phyloP scores from a whole-genome alignment of 2,329 filamentous ascomycete genomes.

The Pseudogymnoascus sp. region DNA sequence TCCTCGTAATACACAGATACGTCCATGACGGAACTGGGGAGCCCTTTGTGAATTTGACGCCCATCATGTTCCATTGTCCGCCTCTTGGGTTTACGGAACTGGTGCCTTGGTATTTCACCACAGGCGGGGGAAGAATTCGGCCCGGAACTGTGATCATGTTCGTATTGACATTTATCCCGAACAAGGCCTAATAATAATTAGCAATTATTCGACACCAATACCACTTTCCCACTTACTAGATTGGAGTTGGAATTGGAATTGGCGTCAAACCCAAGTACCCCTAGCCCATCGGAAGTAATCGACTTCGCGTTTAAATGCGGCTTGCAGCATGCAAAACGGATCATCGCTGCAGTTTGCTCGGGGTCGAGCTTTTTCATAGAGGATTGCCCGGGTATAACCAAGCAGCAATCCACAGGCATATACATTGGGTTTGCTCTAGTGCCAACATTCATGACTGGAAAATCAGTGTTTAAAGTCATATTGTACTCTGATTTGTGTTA shows the following conservation, averaged over 20 bases:
- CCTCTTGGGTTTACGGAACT: conserved; percentile 31
- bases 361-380: conserved; percentile 52
- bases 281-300: conserved; percentile 51
- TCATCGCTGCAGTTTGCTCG: conserved; percentile 61
- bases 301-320: conserved; percentile 61
- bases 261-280: conserved; percentile 50
- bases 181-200: conserved; percentile 36
- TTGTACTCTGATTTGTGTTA: conserved; percentile 14
- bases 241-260: conserved; percentile 32
- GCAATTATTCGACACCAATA: conserved; percentile 12
- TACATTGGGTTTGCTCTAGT: conserved; percentile 50
- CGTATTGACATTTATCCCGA: conserved; percentile 56
- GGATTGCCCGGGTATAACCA: conserved; percentile 57
- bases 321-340: conserved; percentile 61
- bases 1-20: conserved; percentile 22
- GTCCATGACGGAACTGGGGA: conserved; percentile 46
- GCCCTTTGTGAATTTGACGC: conserved; percentile 47
- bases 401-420: conserved; percentile 59
- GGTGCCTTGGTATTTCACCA: conserved; percentile 47
- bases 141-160: conserved; percentile 65
- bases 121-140: conserved; percentile 57
- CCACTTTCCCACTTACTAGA: conserved; percentile 31
- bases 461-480: conserved; percentile 30
- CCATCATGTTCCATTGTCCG: conserved; percentile 66
- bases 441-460: conserved; percentile 63